Base-by-base conservation (phyloP, 257 asterid genomes). In the Penstemon newberryi region DNA sequence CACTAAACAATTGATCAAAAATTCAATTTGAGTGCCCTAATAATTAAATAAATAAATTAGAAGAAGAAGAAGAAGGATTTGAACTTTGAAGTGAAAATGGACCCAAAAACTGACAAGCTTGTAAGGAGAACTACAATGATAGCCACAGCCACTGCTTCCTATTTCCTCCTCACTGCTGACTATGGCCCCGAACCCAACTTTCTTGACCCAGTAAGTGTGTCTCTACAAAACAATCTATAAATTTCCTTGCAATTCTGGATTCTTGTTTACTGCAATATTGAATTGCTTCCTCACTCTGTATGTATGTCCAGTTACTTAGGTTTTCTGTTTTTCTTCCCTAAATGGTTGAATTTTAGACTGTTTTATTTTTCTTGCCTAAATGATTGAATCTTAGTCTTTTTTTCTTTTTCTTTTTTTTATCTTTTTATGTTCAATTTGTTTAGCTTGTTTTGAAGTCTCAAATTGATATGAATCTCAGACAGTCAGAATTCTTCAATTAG, bases 81-180 rank as follows among this genome's bases (percentile, higher is more conserved):
- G 33, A 25, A 25, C 33, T 25, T 56, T 13, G 38, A 66, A 37
- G 3, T 19, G 19, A 63, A 69, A 68, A 87, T 91, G 96, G 83
- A 92, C 71, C 88, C 92, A 0, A 80, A 75, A 73, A 57, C 60
- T 7, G 96, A 87, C 67, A 92, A 87, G 82, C 76, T 89, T 2
- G 87, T 92, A 71, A 79, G 96, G 70, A 82, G 86, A 82, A 89
- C 96, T 36, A 81, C 96, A 4, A 82, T 92, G 89, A 83, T 86
- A 70, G 96, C 96, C 50, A 86, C 96, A n/a, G 84, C 55, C 0
- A 85, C 90, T 13, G 96, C 89, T 66, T 80, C 98, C 13, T 92
- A 89, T 81, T 77, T 92, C 41, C 96, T 92, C 56, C 85, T 92
- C 74, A 92, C 96, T 40, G 96, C 98, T 52, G 98, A 92, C 56